Evolutionary conservation across 2,329 filamentous ascomycete species (phyloP), one percentile per base, ranked within the genome.

Genomic region (Juglanconis juglandina): DNA sequence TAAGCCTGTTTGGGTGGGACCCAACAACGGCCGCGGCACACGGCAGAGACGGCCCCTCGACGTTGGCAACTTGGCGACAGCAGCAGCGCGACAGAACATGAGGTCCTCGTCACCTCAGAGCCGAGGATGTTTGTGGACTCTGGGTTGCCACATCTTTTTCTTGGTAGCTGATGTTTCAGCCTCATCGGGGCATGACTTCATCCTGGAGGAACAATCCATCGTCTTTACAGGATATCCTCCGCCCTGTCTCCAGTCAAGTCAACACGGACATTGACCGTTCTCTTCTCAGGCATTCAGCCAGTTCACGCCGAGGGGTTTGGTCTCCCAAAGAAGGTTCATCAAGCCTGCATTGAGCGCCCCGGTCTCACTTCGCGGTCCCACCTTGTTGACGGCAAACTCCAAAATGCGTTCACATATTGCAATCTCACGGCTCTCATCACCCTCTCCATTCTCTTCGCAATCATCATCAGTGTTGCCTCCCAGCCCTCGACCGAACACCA

Each of bases 41-140:
- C 60, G 52, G 56, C 56, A 62, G 37, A 17, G 51, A 59, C 60
- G 56, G 60, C 51, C 55, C 55, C 34, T 50, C 50, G 49, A 59
- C 44, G 47, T 17, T 14, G 35, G 35, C 35, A 7, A 39, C 8
- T 39, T 42, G 4, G 32, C 13, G 37, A 14, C 24, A 8, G 37
- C 37, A 53, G 48, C 48, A 51, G 46, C 14, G 24, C 6, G 5
- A 24, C 11, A 39, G n/a, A 39, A 7, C 33, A 9, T 11, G 49
- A 52, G 7, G n/a, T 9, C 10, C 47, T 50, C 47, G 13, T 50
- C 47, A 50, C 32, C 47, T 32, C 47, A 50, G 47, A 6, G 47
- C 47, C 47, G 13, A 33, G 32, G 10, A 4, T 17, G 10, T 14
- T 50, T 24, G 47, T n/a, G 11, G 47, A 34, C 49, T 37, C 13